phyloP scores from a whole-genome alignment of 306 rosid species.

The Prunus campanulata region DNA sequence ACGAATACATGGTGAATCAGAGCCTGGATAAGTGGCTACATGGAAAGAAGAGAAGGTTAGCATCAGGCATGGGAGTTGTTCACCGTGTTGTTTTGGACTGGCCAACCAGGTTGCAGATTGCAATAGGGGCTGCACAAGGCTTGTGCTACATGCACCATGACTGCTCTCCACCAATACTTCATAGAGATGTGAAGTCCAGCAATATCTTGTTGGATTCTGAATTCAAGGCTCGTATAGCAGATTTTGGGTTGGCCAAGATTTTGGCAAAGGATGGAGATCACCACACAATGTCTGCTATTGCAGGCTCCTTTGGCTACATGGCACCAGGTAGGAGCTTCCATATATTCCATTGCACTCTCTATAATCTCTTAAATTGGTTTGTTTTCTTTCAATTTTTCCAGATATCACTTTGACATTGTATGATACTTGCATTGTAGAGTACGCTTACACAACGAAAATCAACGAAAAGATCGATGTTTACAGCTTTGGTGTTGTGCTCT shows the following conservation, averaged over 20 bases:
- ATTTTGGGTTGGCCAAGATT: constrained; percentile 87
- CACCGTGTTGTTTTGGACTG: constrained; percentile 48
- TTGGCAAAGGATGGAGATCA: constrained; percentile 51
- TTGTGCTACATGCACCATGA: constrained; percentile 87
- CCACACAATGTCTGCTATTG: constrained; percentile 51
- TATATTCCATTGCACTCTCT: too few species aligned
- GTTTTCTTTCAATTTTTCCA: background rate
- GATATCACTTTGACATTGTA: constrained; percentile 13
- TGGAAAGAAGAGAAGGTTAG: constrained; percentile 40
- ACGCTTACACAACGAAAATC: constrained; percentile 62
- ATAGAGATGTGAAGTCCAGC: constrained; percentile 87
- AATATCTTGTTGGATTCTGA: constrained; percentile 74
- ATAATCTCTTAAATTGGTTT: background rate
- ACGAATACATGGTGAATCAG: constrained; percentile 80
- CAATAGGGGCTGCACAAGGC: constrained; percentile 84
- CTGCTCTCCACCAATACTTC: constrained; percentile 69
- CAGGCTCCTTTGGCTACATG: constrained; percentile 85
- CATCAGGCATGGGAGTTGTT: constrained; percentile 21
- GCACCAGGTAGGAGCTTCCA: constrained; percentile 67
- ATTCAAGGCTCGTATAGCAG: constrained; percentile 80
- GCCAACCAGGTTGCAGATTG: constrained; percentile 75
- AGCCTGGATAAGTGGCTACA: constrained; percentile 84
- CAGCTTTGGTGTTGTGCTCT: constrained; percentile 85
- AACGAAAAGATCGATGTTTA: constrained; percentile 75
- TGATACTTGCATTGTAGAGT: constrained; percentile 47